phyloP scores from a whole-genome alignment of 305 asterid genomes.

The Striga hermonthica region DNA sequence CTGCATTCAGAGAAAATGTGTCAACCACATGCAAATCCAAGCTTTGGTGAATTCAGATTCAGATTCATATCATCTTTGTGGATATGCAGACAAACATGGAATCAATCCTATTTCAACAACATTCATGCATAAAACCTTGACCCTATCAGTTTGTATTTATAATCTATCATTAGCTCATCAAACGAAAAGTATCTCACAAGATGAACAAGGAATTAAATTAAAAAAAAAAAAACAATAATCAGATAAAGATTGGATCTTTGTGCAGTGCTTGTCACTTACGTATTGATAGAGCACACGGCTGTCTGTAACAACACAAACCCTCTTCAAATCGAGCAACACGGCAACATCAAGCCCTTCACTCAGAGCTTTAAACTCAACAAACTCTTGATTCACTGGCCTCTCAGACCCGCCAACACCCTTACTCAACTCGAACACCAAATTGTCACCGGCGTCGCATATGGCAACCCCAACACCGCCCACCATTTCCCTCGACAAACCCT shows the following conservation, averaged over 20 bases:
- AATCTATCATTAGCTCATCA: not conserved
- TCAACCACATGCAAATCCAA: slow-evolving; percentile 12
- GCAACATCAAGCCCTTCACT: slow-evolving; percentile 60
- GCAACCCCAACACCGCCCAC: slow-evolving; percentile 60
- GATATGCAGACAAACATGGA: slow-evolving; percentile 15
- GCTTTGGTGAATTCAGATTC: not conserved
- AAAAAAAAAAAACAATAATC: not conserved
- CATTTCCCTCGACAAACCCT: slow-evolving; percentile 41
- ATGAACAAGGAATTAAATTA: not conserved
- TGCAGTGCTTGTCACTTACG: slow-evolving; percentile 36
- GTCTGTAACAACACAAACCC: slow-evolving; percentile 36
- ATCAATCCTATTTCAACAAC: not conserved
- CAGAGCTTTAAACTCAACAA: slow-evolving; percentile 46
- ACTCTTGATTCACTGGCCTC: slow-evolving; percentile 26
- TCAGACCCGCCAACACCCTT: slow-evolving; percentile 42
- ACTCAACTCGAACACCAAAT: slow-evolving; percentile 49
- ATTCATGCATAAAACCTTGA: not conserved
- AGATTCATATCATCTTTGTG: slow-evolving; percentile 18
- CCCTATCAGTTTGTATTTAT: not conserved
- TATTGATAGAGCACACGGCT: slow-evolving; percentile 31
- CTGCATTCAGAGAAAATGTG: slow-evolving; percentile 37
- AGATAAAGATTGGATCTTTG: no score
- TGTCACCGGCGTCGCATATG: slow-evolving; percentile 48
- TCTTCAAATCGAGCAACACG: slow-evolving; percentile 43
- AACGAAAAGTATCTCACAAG: not conserved